Base-by-base conservation (phyloP, 345 rosid species). In the Citrus medica region DNA sequence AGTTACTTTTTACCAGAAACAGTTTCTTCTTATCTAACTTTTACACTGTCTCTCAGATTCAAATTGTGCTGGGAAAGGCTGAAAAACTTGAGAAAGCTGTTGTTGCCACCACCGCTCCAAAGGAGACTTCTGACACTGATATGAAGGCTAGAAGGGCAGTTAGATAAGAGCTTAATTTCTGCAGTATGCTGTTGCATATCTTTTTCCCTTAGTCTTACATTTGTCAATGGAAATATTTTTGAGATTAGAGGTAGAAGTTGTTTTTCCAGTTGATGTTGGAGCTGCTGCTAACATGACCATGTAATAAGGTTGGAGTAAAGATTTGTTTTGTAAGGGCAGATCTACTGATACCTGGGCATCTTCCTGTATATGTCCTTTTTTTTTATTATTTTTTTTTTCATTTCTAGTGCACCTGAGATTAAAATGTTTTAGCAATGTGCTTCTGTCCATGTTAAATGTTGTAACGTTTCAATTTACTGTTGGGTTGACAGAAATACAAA, bases 1-100 rank as follows among this genome's bases (percentile, higher is more conserved):
- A 28, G 21, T 35, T 59, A 32, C 33, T 0, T 59, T 58, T 38
- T 16, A 63, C 3, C 16, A 68, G 72, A 40, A 75, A 9, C 9
- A 46, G 28, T 4, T 21, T 27, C 27, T 74, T 24, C 10, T 74
- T 38, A 19, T 64, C 68, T 19, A 37, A 69, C 51, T 60, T 19
- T 53, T 2, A 51, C 27, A 3, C 6, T 42, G 5, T n/a, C 69
- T 25, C n/a, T 22, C 35, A 85, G 83, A 79, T 85, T 77, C 83
- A 85, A 76, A 82, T 85, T 67, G 60, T 82, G 78, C 66, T 85
- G 76, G 82, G 67, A 37, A 82, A 80, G 77, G 78, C 76, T 67
- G 83, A 82, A 58, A 80, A 82, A 24, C 60, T 60, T 35, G 81
- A 66, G 28, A 64, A 32, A 25, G 17, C 37, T 25, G 68, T 14